Conservation (phyloP, 345 rosid genomes). For the Schrenkiella parvula region DNA sequence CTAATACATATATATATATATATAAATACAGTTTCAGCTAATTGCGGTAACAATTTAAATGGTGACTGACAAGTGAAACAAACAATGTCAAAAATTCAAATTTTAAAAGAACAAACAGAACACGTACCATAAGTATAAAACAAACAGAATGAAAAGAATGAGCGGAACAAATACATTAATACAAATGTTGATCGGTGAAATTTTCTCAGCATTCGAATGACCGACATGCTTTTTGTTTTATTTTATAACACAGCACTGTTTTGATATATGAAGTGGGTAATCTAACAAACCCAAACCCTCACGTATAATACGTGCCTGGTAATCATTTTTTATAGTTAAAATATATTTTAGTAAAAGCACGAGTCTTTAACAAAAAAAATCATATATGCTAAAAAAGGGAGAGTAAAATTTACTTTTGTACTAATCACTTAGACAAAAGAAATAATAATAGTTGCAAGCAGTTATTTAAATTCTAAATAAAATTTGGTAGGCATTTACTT, state of each 20-base stretch:
- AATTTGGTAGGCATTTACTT: constrained; percentile 10
- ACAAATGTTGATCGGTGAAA: neutral
- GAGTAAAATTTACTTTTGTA: neutral
- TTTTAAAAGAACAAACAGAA: neutral
- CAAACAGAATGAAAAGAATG: neutral
- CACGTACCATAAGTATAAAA: neutral
- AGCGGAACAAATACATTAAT: neutral
- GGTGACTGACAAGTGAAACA: neutral
- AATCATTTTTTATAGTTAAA: neutral
- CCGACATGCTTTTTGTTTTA: too few species aligned
- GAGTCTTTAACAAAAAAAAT: neutral
- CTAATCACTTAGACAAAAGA: neutral
- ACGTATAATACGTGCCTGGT: neutral
- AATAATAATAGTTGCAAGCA: neutral
- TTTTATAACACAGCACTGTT: neutral
- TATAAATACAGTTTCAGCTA: neutral
- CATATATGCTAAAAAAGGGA: neutral
- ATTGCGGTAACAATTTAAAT: neutral
- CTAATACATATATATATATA: too few species aligned
- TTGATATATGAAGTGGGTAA: neutral
- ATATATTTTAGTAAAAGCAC: neutral
- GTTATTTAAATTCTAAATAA: neutral
- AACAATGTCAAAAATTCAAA: neutral
- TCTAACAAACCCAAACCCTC: neutral
- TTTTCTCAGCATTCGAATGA: too few species aligned